phyloP scores from a whole-genome alignment of 768 basidiomycete genomes.

The Boletus rubropictus region DNA sequence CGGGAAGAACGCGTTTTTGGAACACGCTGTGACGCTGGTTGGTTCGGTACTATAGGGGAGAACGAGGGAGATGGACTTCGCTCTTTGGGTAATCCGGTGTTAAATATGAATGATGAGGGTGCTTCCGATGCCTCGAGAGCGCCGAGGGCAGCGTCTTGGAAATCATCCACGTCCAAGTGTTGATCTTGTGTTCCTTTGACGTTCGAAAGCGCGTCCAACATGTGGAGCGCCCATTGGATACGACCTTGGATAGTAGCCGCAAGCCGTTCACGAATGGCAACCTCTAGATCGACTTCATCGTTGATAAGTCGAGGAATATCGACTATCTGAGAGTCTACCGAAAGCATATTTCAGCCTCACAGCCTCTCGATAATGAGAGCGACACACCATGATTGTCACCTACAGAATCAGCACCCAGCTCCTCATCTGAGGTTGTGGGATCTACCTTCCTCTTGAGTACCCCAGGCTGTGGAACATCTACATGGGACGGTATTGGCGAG shows the following conservation, averaged over 20 bases:
- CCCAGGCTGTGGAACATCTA: slow-evolving; percentile 12
- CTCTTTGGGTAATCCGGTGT: slow-evolving; percentile 20
- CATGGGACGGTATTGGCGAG: slow-evolving; percentile 11
- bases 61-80: slow-evolving; percentile 21
- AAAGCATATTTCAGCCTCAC: background rate
- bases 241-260: slow-evolving; percentile 39
- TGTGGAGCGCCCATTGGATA: slow-evolving; percentile 41
- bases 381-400: slow-evolving; percentile 17
- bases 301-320: slow-evolving; percentile 15
- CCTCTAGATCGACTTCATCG: slow-evolving; percentile 42
- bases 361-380: background rate
- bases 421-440: slow-evolving; percentile 8
- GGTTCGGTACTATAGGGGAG: slow-evolving; percentile 13
- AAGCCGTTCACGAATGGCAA: slow-evolving; percentile 38
- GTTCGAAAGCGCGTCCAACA: slow-evolving; percentile 32
- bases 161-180: slow-evolving; percentile 25
- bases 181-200: slow-evolving; percentile 12
- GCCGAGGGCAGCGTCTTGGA: slow-evolving; percentile 38
- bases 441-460: slow-evolving; percentile 8
- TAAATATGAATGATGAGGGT: slow-evolving; percentile 35
- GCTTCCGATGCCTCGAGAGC: slow-evolving; percentile 38
- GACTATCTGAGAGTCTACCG: slow-evolving; percentile 12
- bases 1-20: slow-evolving; percentile 26
- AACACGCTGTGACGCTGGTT: slow-evolving; percentile 13
- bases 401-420: slow-evolving; percentile 6